A percentile compares a stretch with the other conserved stretches of the same genome.
Evolutionary conservation across 805 yeast genomes (phyloP).

Genomic region (Isabelozyma pseudorhagii): DNA sequence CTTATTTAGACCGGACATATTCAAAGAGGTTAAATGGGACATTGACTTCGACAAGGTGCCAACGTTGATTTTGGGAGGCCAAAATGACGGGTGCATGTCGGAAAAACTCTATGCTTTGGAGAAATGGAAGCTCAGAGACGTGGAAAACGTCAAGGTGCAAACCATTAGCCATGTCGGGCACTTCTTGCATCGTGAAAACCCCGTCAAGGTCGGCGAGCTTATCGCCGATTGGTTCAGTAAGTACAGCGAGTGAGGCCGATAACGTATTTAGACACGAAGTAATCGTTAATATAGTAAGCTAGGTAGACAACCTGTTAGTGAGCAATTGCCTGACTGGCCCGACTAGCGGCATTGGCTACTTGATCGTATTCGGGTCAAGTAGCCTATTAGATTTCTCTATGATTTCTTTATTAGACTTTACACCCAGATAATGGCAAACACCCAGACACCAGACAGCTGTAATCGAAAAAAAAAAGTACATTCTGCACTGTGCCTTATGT

Average conservation of each 20-base stretch:
- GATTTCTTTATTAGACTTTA: too few species aligned
- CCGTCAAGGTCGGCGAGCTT: constrained; percentile 21
- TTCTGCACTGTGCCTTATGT: too few species aligned
- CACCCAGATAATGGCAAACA: too few species aligned
- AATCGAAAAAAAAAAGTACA: too few species aligned
- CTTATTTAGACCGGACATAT: constrained; percentile 16
- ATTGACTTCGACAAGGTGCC: constrained; percentile 29
- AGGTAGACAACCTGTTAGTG: not conserved
- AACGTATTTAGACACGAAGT: not conserved
- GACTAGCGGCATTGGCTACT: too few species aligned
- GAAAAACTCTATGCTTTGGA: constrained; percentile 23
- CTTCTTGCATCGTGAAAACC: constrained; percentile 39
- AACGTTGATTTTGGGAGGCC: constrained; percentile 32
- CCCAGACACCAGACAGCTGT: too few species aligned
- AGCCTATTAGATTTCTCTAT: too few species aligned
- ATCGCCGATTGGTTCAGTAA: constrained; percentile 26
- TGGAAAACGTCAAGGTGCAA: constrained; percentile 18
- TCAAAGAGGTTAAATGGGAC: constrained; percentile 15
- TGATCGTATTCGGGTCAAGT: too few species aligned
- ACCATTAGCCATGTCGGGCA: constrained; percentile 30
- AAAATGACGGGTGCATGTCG: constrained; percentile 39
- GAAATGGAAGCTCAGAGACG: constrained; percentile 12
- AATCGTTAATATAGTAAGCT: too few species aligned
- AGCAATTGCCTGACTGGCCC: too few species aligned
- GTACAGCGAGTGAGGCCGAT: not conserved